A percentile compares a stretch with the other conserved stretches of the same genome.
Evolutionary conservation across 2,329 filamentous ascomycete species (phyloP).

Genomic region (Bipolaris zeicola): DNA sequence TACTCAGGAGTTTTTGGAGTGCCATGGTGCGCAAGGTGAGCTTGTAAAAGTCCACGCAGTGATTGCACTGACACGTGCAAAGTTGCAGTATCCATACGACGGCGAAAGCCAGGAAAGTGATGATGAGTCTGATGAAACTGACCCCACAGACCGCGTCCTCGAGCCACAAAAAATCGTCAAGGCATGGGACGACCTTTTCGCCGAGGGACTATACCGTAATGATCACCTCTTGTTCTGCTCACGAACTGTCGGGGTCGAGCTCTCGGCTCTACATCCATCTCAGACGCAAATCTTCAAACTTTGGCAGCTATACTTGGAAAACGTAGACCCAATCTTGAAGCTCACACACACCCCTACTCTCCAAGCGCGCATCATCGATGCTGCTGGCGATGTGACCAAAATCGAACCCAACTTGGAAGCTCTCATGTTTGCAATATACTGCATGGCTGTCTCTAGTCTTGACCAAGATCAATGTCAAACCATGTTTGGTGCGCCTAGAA

Average conservation of each 20-base stretch:
- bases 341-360: constrained; percentile 39
- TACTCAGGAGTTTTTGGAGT: constrained; percentile 29
- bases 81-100: constrained; percentile 7
- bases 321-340: constrained; percentile 40
- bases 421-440: constrained; percentile 46
- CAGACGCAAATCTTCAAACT: constrained; percentile 70
- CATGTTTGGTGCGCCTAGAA: constrained; percentile 59
- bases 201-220: constrained; percentile 36
- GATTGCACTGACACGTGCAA: not conserved
- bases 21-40: constrained; percentile 28
- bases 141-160: constrained; percentile 17
- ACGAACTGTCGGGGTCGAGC: constrained; percentile 60
- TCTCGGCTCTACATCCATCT: constrained; percentile 67
- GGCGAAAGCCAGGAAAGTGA: constrained; percentile 3
- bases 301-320: constrained; percentile 73
- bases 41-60: not conserved
- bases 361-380: constrained; percentile 65
- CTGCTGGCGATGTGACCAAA: constrained; percentile 59
- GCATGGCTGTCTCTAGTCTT: constrained; percentile 55
- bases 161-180: constrained; percentile 45
- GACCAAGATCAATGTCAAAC: constrained; percentile 59
- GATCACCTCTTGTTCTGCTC: constrained; percentile 62
- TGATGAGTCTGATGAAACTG: constrained; percentile 9
- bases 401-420: constrained; percentile 64
- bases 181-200: constrained; percentile 51